Conservation (phyloP, 768 basidiomycete species). For the Macrolepiota fuliginosa region DNA sequence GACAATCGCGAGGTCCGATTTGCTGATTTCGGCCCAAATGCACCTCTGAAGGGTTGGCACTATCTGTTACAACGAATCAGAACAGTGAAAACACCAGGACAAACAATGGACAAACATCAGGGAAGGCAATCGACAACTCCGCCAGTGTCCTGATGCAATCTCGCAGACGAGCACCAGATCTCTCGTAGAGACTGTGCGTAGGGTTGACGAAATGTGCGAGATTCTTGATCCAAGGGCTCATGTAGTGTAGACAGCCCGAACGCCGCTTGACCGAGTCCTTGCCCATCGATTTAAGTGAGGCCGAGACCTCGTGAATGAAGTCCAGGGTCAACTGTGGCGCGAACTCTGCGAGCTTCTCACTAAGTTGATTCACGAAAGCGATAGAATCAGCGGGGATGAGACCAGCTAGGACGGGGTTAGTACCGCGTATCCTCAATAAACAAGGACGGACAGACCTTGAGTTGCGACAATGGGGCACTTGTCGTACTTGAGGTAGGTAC, state of each 20-base stretch:
- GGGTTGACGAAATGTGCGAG: conserved; percentile 70
- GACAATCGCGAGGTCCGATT: conserved; percentile 60
- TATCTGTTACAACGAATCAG: conserved; percentile 40
- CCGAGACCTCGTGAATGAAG: conserved; percentile 82
- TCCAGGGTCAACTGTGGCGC: conserved; percentile 86
- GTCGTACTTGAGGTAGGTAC: conserved; percentile 75
- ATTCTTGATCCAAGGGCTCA: conserved; percentile 89
- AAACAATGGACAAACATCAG: conserved; percentile 49
- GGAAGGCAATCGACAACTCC: conserved; percentile 68
- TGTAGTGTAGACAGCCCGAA: conserved; percentile 74
- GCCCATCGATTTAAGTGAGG: conserved; percentile 55
- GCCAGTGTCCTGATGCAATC: conserved; percentile 81
- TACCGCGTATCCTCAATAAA: not conserved
- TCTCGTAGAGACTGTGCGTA: conserved; percentile 62
- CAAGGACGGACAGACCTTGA: conserved; percentile 46
- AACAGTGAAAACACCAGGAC: conserved; percentile 2
- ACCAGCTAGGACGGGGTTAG: conserved; percentile 43
- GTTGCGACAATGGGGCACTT: conserved; percentile 67
- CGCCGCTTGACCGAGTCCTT: conserved; percentile 46
- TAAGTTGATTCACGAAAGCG: conserved; percentile 61
- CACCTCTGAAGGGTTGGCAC: conserved; percentile 64
- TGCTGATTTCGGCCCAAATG: conserved; percentile 77
- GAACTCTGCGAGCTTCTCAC: conserved; percentile 68
- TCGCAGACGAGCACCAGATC: conserved; percentile 70
- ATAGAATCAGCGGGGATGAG: conserved; percentile 68